phyloP scores from a whole-genome alignment of 169 alveolate species.

The Perkinsus marinus region DNA sequence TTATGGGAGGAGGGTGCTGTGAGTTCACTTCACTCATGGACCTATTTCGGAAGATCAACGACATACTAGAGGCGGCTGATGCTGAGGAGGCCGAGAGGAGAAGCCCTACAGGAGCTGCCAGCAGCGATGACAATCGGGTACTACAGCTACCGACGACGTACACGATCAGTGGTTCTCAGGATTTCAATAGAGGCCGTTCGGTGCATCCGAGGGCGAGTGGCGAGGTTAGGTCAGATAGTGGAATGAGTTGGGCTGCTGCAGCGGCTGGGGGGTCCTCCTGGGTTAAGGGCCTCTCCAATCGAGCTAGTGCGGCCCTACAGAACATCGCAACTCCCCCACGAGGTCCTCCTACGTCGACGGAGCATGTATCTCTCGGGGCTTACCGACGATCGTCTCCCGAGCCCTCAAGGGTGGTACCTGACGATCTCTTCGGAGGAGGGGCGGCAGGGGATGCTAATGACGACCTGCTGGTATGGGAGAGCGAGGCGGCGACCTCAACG shows the following conservation, averaged over 20 bases:
- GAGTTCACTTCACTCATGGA: neutral
- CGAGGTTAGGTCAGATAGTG: neutral
- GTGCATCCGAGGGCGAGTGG: neutral
- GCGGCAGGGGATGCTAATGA: neutral
- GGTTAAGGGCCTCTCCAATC: neutral
- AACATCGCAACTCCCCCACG: neutral
- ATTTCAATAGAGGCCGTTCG: too few relatives aligned
- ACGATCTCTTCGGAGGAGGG: neutral
- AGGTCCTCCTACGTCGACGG: too few relatives aligned
- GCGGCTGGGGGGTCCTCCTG: neutral
- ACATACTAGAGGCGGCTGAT: neutral
- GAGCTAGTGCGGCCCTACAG: neutral
- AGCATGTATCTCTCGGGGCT: neutral
- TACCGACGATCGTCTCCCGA: neutral
- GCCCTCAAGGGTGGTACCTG: neutral
- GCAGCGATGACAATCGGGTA: neutral
- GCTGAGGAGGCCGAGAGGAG: neutral
- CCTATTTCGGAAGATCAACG: neutral
- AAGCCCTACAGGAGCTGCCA: neutral
- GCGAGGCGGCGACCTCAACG: neutral
- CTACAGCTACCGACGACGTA: too few relatives aligned
- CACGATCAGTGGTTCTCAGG: too few relatives aligned
- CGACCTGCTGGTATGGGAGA: neutral
- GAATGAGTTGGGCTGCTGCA: neutral
- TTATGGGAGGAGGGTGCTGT: neutral